Base-by-base conservation (phyloP, 495 filamentous ascomycete genomes). In the Hypoxylon lienhwacheense region DNA sequence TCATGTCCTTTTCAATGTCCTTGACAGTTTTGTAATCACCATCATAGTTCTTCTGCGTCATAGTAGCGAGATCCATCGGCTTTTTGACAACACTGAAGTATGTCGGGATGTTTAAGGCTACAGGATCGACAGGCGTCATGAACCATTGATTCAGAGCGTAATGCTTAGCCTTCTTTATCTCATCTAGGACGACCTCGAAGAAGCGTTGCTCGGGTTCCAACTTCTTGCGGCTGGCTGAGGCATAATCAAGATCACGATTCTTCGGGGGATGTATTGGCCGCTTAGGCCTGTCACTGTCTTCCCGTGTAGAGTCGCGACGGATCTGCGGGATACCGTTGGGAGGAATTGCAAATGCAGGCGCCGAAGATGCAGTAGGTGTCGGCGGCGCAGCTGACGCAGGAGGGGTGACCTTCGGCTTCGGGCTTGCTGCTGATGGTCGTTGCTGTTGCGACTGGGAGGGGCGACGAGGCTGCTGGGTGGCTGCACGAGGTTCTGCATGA, bases 1-100 rank as follows among this genome's bases (percentile, higher is more conserved):
- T 80, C 35, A 95, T 80, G 66, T 98, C 92, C 29, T 71, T 72
- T 56, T 95, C 86, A 56, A 98, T 89, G 26, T 97, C 93, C 68
- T 88, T 88, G 4, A 85, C 80, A 42, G 78, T 89, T 58, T 85
- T 80, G 64, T 97, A 97, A 41, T 88, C 81, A n/a, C 90, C 90
- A 5, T 80, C 76, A 46, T 83, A 81, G 15, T 96, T 77, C 69
- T 95, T 96, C 40, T 75, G 71, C 44, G 77, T 71, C 59, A 95
- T 83, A 7, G 90, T 97, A 2, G 77, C 73, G 17, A 98, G 73
- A 62, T 98, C 93, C 93, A 97, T 98, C 1, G 93, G 93, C 63
- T 90, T 88, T 74, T 95, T 97, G 70, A 98, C 88, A 58, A 97
- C 73, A 59, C 85, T 90, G 67, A 91, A 90, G 65, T 98, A 98